Evolutionary conservation across 148 eudicot species (phyloP).

Genomic region (Camellia sinensis): DNA sequence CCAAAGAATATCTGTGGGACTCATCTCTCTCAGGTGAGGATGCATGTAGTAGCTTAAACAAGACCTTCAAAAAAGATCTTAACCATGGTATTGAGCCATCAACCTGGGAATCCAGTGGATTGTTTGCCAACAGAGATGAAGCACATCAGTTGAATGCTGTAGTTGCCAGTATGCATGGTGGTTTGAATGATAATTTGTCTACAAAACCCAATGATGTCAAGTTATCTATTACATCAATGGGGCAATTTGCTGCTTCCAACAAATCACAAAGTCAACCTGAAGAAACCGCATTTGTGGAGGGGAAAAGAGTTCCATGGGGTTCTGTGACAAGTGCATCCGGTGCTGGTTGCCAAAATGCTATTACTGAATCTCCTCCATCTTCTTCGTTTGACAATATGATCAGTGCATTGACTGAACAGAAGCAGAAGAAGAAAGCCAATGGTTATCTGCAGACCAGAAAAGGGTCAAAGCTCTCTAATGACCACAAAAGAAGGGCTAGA

Average conservation of each 20-base stretch:
- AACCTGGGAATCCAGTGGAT: constrained; percentile 25
- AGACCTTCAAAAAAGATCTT: constrained; percentile 13
- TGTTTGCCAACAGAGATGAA: constrained; percentile 26
- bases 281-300: constrained; percentile 17
- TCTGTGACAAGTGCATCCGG: constrained; percentile 16
- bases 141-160: constrained; percentile 44
- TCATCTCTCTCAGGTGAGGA: constrained; percentile 17
- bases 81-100: constrained; percentile 18
- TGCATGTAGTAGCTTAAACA: constrained; percentile 9
- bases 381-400: constrained; percentile 43
- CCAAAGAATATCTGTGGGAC: constrained; percentile 12
- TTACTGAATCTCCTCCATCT: constrained; percentile 24
- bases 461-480: constrained; percentile 26
- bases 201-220: constrained; percentile 14
- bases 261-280: constrained; percentile 25
- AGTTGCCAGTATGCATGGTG: constrained; percentile 25
- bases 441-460: constrained; percentile 18
- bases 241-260: constrained; percentile 28
- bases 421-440: constrained; percentile 25
- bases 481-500: constrained; percentile 40
- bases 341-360: constrained; percentile 17
- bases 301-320: constrained; percentile 22
- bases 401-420: constrained; percentile 33
- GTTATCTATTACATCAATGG: constrained; percentile 31
- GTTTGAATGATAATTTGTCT: constrained; percentile 29